A percentile compares a stretch with the other conserved stretches of the same genome.
phyloP scores from a whole-genome alignment of 805 yeast species.

The Starmerella floris region DNA sequence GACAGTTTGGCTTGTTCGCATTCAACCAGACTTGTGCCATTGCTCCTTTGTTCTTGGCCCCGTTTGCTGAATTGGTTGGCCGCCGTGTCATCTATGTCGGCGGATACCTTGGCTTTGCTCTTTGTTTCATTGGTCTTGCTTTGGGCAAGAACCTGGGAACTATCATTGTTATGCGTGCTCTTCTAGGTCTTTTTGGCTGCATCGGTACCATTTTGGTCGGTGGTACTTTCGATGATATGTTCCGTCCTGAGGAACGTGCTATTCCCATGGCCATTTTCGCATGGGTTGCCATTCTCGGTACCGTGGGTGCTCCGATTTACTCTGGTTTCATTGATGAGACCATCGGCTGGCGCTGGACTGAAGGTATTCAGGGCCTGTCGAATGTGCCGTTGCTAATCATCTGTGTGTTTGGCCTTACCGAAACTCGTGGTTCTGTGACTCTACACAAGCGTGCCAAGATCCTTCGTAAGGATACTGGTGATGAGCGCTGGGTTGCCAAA shows the following conservation, averaged over 20 bases:
- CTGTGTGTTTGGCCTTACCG: constrained; percentile 40
- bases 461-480: constrained; percentile 41
- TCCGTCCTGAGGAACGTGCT: constrained; percentile 47
- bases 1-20: constrained; percentile 43
- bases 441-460: constrained; percentile 40
- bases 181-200: constrained; percentile 62
- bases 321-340: constrained; percentile 49
- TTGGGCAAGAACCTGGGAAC: constrained; percentile 49
- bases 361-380: constrained; percentile 48
- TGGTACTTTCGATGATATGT: constrained; percentile 63
- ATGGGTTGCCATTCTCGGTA: constrained; percentile 47
- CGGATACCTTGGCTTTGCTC: constrained; percentile 38
- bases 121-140: constrained; percentile 32
- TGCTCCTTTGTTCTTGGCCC: constrained; percentile 51
- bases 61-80: constrained; percentile 46
- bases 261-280: constrained; percentile 56
- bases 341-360: constrained; percentile 60
- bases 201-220: constrained; percentile 67
- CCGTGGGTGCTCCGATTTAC: constrained; percentile 53
- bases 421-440: constrained; percentile 48
- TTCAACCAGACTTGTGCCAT: constrained; percentile 51
- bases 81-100: constrained; percentile 40
- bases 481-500: constrained; percentile 33
- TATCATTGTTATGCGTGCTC: constrained; percentile 48
- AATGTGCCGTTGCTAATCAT: constrained; percentile 42